These are phyloP conservation scores for Astrocystis sublimbata DNA, from an alignment of 495 filamentous ascomycete genomes.

Conservation along the genomic window DNA sequence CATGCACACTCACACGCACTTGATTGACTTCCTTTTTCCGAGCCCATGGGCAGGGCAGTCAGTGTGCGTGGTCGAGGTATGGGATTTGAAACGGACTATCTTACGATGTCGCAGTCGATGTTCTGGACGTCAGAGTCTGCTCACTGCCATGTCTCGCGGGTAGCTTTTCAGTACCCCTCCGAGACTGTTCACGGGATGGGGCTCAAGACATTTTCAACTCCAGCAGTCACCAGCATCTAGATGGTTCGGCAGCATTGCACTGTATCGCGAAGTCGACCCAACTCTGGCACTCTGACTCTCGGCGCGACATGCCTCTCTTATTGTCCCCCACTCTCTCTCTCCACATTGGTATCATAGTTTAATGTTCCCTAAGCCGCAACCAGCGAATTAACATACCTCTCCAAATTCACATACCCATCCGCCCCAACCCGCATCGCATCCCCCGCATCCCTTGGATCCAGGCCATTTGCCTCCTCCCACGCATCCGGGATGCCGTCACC, in stretches of 20 bases:
- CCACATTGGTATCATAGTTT: neutral
- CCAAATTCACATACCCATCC: conserved; percentile 35
- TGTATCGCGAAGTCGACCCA: neutral
- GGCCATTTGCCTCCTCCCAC: conserved; percentile 34
- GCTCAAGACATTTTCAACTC: no score
- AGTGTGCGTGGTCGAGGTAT: no score
- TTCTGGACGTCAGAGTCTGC: no score
- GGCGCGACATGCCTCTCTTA: neutral
- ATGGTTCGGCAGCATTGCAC: no score
- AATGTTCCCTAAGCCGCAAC: conserved; percentile 18
- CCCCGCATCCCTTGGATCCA: conserved; percentile 25
- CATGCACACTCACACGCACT: no score
- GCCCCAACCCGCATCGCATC: conserved; percentile 29
- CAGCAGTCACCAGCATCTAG: neutral
- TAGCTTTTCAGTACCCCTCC: no score
- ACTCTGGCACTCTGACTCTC: neutral
- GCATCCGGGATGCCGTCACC: conserved; percentile 35
- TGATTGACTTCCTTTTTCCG: no score
- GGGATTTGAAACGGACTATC: no score
- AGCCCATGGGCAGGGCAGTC: no score
- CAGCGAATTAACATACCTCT: conserved; percentile 37
- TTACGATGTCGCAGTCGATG: no score
- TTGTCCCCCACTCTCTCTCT: neutral
- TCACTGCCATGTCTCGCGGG: no score
- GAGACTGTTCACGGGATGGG: no score